A percentile compares a stretch with the other conserved stretches of the same genome.
Conservation (phyloP, 192 early-diverging fungal species). For the Fimicolochytrium jonesii region DNA sequence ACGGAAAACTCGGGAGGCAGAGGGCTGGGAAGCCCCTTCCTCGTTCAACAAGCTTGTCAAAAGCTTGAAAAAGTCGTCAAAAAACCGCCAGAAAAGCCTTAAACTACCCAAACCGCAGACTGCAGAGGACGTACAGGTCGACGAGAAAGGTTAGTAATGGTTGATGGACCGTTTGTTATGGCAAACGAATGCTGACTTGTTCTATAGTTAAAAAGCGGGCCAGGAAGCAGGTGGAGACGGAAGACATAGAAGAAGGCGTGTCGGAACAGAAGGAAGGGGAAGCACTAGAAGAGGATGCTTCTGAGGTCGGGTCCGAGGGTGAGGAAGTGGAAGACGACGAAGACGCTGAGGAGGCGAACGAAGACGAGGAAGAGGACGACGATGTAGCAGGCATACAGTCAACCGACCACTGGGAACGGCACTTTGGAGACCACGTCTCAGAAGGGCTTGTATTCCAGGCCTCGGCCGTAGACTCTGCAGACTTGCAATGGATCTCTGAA, state of each 20-base stretch:
- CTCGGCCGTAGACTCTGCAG: constrained; percentile 22
- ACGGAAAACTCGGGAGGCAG: neutral
- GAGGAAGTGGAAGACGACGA: neutral
- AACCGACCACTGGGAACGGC: constrained; percentile 27
- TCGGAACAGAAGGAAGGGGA: neutral
- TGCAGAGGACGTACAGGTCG: constrained; percentile 31
- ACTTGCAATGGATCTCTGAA: no score
- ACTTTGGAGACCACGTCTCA: constrained; percentile 36
- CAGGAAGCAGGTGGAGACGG: constrained; percentile 17
- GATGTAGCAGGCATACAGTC: neutral
- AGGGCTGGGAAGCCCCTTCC: constrained; percentile 39
- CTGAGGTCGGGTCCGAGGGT: neutral
- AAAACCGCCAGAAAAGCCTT: constrained; percentile 36
- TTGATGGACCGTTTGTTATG: constrained; percentile 1
- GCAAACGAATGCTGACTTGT: constrained; percentile 30
- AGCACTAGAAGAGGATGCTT: neutral
- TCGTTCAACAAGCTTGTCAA: constrained; percentile 57
- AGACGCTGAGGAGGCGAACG: neutral
- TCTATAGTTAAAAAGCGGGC: constrained; percentile 21
- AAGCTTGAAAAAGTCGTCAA: constrained; percentile 52
- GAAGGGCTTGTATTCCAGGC: constrained; percentile 24
- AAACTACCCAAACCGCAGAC: constrained; percentile 48
- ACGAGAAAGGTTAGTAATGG: no score
- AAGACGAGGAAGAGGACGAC: neutral
- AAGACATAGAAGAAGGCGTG: neutral